Percentiles rank a stretch among this genome's conserved stretches.
phyloP scores from a whole-genome alignment of 495 filamentous ascomycete genomes.

The Neurospora terricola region DNA sequence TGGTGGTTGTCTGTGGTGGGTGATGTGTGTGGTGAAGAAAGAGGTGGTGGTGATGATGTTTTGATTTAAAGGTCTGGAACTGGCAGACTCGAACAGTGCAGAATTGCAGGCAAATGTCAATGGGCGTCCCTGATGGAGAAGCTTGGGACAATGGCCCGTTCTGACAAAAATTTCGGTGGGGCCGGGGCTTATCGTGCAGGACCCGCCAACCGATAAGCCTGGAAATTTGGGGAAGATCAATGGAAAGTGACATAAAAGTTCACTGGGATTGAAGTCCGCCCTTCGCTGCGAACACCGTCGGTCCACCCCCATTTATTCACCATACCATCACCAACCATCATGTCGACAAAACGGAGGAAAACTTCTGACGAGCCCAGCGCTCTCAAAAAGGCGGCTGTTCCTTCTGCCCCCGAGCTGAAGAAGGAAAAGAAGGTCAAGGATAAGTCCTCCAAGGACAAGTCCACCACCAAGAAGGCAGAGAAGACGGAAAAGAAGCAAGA shows the following conservation, averaged over 20 bases:
- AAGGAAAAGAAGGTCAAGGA: neutral
- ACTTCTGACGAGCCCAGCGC: slow-evolving; percentile 5
- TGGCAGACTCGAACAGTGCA: slow-evolving; percentile 1
- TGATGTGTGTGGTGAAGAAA: neutral
- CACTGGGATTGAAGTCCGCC: neutral
- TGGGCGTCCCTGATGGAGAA: neutral
- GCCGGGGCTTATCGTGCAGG: slow-evolving; percentile 15
- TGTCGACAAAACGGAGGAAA: slow-evolving; percentile 22
- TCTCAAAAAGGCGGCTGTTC: neutral
- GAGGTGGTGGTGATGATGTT: neutral
- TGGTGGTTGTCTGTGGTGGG: neutral
- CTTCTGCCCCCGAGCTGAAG: neutral
- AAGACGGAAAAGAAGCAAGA: slow-evolving; percentile 1
- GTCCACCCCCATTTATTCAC: neutral
- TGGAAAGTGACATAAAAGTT: neutral
- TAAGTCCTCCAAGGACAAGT: neutral
- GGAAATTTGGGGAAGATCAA: slow-evolving; percentile 1
- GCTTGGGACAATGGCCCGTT: neutral
- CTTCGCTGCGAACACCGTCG: neutral
- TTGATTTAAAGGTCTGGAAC: neutral
- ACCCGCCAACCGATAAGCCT: slow-evolving; percentile 7
- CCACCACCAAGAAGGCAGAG: neutral
- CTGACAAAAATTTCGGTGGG: slow-evolving; percentile 20
- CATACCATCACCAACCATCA: slow-evolving; percentile 4
- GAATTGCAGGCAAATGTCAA: slow-evolving; percentile 3